phyloP scores from a whole-genome alignment of 2,329 filamentous ascomycete species.

The Colletotrichum somersetense region DNA sequence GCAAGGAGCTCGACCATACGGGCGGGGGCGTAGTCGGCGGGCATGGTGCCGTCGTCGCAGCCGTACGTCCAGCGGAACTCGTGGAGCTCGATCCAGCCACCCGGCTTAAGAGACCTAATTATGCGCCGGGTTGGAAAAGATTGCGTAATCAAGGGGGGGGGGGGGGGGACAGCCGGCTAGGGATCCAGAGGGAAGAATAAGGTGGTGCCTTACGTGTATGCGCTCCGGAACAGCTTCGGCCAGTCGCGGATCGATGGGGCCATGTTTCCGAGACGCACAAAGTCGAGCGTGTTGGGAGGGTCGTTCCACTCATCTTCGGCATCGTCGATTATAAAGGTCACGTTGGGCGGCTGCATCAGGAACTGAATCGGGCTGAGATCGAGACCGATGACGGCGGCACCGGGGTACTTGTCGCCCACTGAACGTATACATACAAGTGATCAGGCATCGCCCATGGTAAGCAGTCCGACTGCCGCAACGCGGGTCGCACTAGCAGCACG shows the following conservation, averaged over 20 bases:
- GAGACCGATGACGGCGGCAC: slow-evolving; percentile 70
- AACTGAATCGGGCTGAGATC: slow-evolving; percentile 78
- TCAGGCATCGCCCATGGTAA: not conserved
- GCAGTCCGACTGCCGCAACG: not conserved
- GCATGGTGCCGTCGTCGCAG: slow-evolving; percentile 63
- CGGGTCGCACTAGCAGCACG: not conserved
- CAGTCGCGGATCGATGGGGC: slow-evolving; percentile 56
- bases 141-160: slow-evolving; percentile 56
- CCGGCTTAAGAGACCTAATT: slow-evolving; percentile 56
- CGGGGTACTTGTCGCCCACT: slow-evolving; percentile 71
- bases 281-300: slow-evolving; percentile 62
- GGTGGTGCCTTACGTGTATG: slow-evolving; percentile 59
- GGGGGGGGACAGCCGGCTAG: not conserved
- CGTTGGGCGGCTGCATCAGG: slow-evolving; percentile 75
- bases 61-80: slow-evolving; percentile 56
- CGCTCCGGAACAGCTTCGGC: slow-evolving; percentile 66
- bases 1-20: slow-evolving; percentile 23
- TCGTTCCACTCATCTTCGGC: slow-evolving; percentile 59
- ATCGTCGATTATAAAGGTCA: slow-evolving; percentile 81
- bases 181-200: slow-evolving; percentile 55
- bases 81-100: slow-evolving; percentile 68
- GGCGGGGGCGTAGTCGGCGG: slow-evolving; percentile 49
- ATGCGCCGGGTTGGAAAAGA: slow-evolving; percentile 63
- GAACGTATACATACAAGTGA: slow-evolving; percentile 54
- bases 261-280: slow-evolving; percentile 71